A percentile compares a stretch with the other conserved stretches of the same genome.
These are phyloP conservation scores for Myxozyma vanderwaltii DNA, from an alignment of 805 yeast genomes.

Conservation along the genomic window DNA sequence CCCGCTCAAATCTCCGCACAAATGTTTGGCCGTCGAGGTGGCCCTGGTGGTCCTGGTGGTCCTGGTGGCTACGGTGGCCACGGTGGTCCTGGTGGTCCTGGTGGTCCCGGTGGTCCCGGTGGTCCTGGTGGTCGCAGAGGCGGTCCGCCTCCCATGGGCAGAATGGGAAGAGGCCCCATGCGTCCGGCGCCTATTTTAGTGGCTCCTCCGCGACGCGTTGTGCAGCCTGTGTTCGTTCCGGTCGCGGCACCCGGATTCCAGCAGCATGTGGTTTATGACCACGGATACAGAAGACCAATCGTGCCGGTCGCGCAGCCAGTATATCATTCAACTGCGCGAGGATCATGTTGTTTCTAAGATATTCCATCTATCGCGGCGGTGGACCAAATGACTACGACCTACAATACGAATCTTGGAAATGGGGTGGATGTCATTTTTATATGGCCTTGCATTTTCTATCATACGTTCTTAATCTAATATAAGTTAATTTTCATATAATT, in stretches of 20 bases:
- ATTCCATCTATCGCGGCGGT: no score
- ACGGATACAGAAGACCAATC: slow-evolving; percentile 8
- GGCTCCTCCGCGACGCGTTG: slow-evolving; percentile 1
- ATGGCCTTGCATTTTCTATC: no score
- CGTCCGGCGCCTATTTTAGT: slow-evolving; percentile 3
- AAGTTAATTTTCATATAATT: neutral
- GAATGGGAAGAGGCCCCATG: neutral
- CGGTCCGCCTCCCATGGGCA: neutral
- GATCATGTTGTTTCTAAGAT: slow-evolving; percentile 2
- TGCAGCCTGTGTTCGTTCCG: slow-evolving; percentile 5
- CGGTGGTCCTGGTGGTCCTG: neutral
- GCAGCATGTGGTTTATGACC: slow-evolving; percentile 4
- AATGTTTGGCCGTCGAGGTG: neutral
- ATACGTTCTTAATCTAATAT: no score
- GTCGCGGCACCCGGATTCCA: neutral
- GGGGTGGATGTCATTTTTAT: no score
- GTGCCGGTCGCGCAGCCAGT: neutral
- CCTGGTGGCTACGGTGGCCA: neutral
- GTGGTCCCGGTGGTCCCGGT: neutral
- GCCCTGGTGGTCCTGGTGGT: neutral
- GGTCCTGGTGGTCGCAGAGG: neutral
- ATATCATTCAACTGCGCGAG: neutral
- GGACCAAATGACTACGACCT: no score
- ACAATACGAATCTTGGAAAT: no score
- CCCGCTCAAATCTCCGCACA: neutral